Evolutionary conservation across 2,329 filamentous ascomycete species (phyloP).

Genomic region (Balansia obtecta): DNA sequence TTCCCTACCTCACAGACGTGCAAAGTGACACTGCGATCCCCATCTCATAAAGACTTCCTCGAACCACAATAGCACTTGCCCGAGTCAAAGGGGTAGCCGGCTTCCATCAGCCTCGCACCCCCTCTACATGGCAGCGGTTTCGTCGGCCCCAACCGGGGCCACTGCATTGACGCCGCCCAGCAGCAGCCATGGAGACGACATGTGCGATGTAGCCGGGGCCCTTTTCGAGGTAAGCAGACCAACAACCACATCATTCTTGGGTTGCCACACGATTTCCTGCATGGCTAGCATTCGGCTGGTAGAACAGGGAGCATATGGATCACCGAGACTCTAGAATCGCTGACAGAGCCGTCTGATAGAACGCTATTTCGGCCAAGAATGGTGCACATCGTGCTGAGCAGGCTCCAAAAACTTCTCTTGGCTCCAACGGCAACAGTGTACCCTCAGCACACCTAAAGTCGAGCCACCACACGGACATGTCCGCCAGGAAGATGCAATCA

Average conservation of each 20-base stretch:
- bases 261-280: background rate
- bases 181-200: conserved; percentile 35
- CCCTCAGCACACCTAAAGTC: conserved; percentile 10
- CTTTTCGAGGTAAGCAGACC: conserved; percentile 25
- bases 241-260: background rate
- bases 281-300: background rate
- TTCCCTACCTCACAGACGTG: background rate
- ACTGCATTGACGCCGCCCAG: conserved; percentile 35
- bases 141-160: conserved; percentile 34
- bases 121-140: conserved; percentile 38
- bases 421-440: conserved; percentile 14
- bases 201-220: conserved; percentile 28
- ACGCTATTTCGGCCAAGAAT: conserved; percentile 6
- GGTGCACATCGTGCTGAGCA: conserved; percentile 6
- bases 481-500: conserved; percentile 24
- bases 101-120: conserved; percentile 11
- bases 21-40: background rate
- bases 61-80: background rate
- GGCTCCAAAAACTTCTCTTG: conserved; percentile 9
- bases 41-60: background rate
- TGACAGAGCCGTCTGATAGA: conserved; percentile 4
- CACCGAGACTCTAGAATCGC: background rate
- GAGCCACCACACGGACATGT: conserved; percentile 14
- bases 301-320: background rate
- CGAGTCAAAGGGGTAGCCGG: conserved; percentile 15